A percentile compares a stretch with the other conserved stretches of the same genome.
Evolutionary conservation across 192 early-diverging fungal species (phyloP).

Genomic region (Backusella australiensis): DNA sequence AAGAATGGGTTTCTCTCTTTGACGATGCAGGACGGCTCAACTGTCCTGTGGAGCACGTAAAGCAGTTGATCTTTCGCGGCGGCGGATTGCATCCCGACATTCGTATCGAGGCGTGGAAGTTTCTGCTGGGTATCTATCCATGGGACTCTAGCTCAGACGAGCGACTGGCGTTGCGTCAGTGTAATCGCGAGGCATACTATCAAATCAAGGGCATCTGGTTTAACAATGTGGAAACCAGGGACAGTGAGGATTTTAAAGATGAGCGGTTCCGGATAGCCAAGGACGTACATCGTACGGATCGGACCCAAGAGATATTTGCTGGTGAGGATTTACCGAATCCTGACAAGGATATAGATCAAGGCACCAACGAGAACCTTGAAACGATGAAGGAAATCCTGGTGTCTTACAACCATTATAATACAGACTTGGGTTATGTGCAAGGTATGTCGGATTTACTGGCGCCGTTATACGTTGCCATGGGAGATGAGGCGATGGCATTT

Average conservation of each 20-base stretch:
- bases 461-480: slow-evolving; percentile 85
- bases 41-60: slow-evolving; percentile 49
- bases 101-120: slow-evolving; percentile 89
- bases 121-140: slow-evolving; percentile 77
- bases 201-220: slow-evolving; percentile 68
- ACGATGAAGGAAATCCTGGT: slow-evolving; percentile 89
- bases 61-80: slow-evolving; percentile 63
- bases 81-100: slow-evolving; percentile 83
- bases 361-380: slow-evolving; percentile 75
- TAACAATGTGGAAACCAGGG: slow-evolving; percentile 52
- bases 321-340: slow-evolving; percentile 58
- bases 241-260: slow-evolving; percentile 56
- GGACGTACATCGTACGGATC: slow-evolving; percentile 94
- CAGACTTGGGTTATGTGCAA: slow-evolving; percentile 85
- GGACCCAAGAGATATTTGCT: slow-evolving; percentile 77
- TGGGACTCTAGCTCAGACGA: slow-evolving; percentile 80
- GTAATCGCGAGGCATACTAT: slow-evolving; percentile 57
- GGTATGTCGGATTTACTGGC: slow-evolving; percentile 96
- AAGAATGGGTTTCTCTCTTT: slow-evolving; percentile 70
- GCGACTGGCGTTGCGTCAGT: slow-evolving; percentile 56
- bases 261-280: slow-evolving; percentile 75
- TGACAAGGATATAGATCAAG: slow-evolving; percentile 41
- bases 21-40: slow-evolving; percentile 48
- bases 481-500: slow-evolving; percentile 89
- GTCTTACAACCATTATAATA: slow-evolving; percentile 87